Conservation (phyloP, 441 rosid genomes). For the Eruca vesicaria region DNA sequence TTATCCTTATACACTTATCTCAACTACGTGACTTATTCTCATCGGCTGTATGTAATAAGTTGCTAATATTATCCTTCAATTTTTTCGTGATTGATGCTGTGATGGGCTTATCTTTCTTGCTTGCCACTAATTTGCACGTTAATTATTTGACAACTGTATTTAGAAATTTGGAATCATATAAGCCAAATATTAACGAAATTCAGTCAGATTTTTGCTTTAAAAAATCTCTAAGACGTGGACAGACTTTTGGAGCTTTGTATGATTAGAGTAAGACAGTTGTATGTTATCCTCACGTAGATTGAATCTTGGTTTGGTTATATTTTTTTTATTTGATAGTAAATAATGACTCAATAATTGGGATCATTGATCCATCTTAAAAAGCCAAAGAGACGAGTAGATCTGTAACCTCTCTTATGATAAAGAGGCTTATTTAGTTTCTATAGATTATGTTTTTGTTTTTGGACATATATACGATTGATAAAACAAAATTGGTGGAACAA, state of each 20-base stretch:
- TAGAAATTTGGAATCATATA: neutral
- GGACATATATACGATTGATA: too few species aligned
- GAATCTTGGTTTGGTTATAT: constrained; percentile 14
- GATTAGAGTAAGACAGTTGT: constrained; percentile 17
- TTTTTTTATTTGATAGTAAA: neutral
- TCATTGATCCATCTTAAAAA: neutral
- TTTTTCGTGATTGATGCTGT: neutral
- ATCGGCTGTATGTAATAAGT: neutral
- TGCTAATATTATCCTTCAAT: constrained; percentile 6
- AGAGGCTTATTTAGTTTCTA: neutral
- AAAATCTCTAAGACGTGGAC: constrained; percentile 23
- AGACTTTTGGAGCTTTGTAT: constrained; percentile 7
- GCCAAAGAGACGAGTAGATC: neutral
- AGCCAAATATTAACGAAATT: neutral
- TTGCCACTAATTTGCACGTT: constrained; percentile 26
- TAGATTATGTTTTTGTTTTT: too few species aligned
- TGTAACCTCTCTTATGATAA: neutral
- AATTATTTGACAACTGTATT: constrained; percentile 2
- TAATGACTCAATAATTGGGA: constrained; percentile 7
- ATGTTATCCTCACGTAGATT: constrained; percentile 22
- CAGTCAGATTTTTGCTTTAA: neutral
- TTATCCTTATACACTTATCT: neutral
- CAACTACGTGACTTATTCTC: neutral
- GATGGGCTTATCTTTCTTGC: neutral
- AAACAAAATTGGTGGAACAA: too few species aligned